Percentiles rank a stretch among this genome's conserved stretches.
phyloP scores from a whole-genome alignment of 306 rosid species.

The Erythrophleum fordii region DNA sequence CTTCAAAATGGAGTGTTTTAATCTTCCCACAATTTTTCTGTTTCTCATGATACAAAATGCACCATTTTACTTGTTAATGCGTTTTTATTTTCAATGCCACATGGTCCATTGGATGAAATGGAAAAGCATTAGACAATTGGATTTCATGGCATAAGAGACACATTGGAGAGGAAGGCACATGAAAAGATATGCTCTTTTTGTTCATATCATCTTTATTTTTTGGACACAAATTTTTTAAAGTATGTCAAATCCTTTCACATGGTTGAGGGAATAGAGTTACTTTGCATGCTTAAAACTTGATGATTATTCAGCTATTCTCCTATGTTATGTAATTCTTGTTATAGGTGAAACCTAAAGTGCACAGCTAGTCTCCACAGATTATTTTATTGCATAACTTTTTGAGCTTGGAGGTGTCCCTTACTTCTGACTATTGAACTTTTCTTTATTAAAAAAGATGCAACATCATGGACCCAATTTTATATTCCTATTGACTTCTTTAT shows the following conservation, averaged over 20 bases:
- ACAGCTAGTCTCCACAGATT: constrained; percentile 96
- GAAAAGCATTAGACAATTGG: too few relatives aligned
- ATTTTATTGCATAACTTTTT: constrained; percentile 88
- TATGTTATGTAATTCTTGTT: constrained; percentile 33
- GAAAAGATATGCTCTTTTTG: too few relatives aligned
- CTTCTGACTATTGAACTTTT: constrained; percentile 25
- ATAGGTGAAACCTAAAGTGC: constrained; percentile 90
- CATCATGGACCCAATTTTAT: constrained; percentile 3
- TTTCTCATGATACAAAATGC: too few relatives aligned
- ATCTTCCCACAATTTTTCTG: too few relatives aligned
- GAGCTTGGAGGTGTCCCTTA: constrained; percentile 77
- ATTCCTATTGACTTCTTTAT: constrained; percentile 3
- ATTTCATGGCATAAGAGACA: too few relatives aligned
- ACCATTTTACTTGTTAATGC: too few relatives aligned
- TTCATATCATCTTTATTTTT: constrained; percentile 3
- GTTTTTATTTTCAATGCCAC: too few relatives aligned
- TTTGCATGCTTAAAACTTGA: constrained; percentile 30
- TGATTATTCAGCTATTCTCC: constrained; percentile 11
- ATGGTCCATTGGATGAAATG: too few relatives aligned
- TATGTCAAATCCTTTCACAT: constrained; percentile 27
- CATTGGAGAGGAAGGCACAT: too few relatives aligned
- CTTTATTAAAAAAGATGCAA: constrained; percentile 1
- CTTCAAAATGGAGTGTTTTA: too few relatives aligned
- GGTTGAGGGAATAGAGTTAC: constrained; percentile 29
- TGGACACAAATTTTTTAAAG: too few relatives aligned